Conservation (phyloP, 495 filamentous ascomycete genomes). For the Trichoderma gamsii region DNA sequence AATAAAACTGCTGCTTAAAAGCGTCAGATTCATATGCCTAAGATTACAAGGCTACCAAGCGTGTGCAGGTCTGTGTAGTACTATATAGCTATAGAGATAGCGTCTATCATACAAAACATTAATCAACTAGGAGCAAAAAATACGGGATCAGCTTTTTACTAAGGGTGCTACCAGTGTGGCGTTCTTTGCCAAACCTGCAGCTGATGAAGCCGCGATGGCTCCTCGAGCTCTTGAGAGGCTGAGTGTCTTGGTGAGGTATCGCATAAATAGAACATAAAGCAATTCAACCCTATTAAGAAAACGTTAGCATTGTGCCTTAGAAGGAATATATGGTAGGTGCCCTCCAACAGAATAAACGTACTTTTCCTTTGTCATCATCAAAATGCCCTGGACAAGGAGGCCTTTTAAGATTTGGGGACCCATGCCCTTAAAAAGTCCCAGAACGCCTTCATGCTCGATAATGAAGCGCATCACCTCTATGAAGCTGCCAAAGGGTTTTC, state of each 20-base stretch:
- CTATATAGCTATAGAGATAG: not conserved
- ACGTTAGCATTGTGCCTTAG: not conserved
- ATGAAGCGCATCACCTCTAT: constrained; percentile 93
- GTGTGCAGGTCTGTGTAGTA: too few relatives aligned
- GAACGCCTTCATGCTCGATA: constrained; percentile 72
- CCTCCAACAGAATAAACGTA: constrained; percentile 28
- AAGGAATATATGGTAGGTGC: not conserved
- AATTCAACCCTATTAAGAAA: constrained; percentile 69
- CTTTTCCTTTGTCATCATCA: constrained; percentile 99
- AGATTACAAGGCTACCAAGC: too few relatives aligned
- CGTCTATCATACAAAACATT: not conserved
- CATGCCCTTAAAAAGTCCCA: constrained; percentile 92
- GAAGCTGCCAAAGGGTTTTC: constrained; percentile 93
- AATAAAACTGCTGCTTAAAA: too few relatives aligned
- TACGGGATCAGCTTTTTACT: not conserved
- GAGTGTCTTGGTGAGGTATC: constrained; percentile 15
- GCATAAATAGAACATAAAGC: constrained; percentile 62
- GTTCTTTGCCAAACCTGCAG: not conserved
- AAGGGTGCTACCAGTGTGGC: not conserved
- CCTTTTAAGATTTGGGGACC: constrained; percentile 92
- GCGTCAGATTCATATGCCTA: too few relatives aligned
- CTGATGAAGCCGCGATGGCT: not conserved
- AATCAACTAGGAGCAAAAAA: not conserved
- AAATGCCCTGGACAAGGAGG: constrained; percentile 82
- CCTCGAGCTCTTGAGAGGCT: not conserved